Conservation (phyloP, 805 yeast genomes). For the Wickerhamiella parazyma region DNA sequence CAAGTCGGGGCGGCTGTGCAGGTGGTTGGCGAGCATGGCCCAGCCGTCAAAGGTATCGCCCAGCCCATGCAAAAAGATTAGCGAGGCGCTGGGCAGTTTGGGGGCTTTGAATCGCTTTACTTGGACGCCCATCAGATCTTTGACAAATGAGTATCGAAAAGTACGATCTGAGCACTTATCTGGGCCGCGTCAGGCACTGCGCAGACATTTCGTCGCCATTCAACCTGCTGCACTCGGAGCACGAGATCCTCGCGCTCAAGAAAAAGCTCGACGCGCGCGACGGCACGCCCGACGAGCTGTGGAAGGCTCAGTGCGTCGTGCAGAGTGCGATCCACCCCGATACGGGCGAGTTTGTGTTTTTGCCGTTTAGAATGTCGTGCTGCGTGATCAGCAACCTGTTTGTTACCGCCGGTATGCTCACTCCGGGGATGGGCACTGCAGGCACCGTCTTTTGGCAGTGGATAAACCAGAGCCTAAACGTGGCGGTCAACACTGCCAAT, state of each 20-base stretch:
- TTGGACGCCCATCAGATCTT: neutral
- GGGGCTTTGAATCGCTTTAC: slow-evolving; percentile 31
- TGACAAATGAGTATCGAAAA: slow-evolving; percentile 21
- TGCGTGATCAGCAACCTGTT: slow-evolving; percentile 87
- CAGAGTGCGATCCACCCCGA: slow-evolving; percentile 96
- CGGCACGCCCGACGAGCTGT: slow-evolving; percentile 68
- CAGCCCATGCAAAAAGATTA: slow-evolving; percentile 75
- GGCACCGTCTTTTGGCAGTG: slow-evolving; percentile 97
- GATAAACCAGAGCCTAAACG: slow-evolving; percentile 92
- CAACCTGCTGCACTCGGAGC: slow-evolving; percentile 61
- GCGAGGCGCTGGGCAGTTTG: slow-evolving; percentile 41
- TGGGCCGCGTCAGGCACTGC: slow-evolving; percentile 92
- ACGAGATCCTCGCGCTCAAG: slow-evolving; percentile 52
- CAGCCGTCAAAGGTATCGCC: slow-evolving; percentile 93
- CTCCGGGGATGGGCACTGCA: slow-evolving; percentile 77
- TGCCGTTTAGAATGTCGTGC: slow-evolving; percentile 95
- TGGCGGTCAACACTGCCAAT: slow-evolving; percentile 91
- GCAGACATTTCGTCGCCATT: slow-evolving; percentile 84
- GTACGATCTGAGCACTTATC: slow-evolving; percentile 67
- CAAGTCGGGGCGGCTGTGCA: slow-evolving; percentile 32
- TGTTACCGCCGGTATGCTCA: slow-evolving; percentile 95
- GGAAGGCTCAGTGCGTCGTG: slow-evolving; percentile 76
- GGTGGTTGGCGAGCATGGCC: slow-evolving; percentile 61
- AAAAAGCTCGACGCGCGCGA: slow-evolving; percentile 54
- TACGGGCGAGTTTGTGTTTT: slow-evolving; percentile 79